These are phyloP conservation scores for Coniochaeta prunicola DNA, from an alignment of 2,329 filamentous ascomycete genomes.

Conservation along the genomic window DNA sequence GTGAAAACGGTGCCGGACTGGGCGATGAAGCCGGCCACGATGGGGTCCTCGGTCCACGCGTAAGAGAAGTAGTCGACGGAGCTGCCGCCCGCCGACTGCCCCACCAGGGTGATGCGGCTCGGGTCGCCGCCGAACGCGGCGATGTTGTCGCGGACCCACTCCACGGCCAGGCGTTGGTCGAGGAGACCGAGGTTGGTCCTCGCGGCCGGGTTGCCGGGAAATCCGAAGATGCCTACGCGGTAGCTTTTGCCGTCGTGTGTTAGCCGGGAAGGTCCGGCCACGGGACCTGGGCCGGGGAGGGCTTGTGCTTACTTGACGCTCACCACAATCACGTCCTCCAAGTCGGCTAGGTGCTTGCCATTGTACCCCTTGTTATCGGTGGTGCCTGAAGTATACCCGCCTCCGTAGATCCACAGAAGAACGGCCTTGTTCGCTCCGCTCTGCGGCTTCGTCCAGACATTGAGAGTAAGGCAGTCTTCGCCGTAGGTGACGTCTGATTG, in stretches of 20 bases:
- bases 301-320: conserved; percentile 27
- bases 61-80: conserved; percentile 38
- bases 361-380: conserved; percentile 30
- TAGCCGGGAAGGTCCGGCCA: neutral
- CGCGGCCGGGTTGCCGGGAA: conserved; percentile 22
- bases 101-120: conserved; percentile 29
- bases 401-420: conserved; percentile 29
- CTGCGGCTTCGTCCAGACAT: conserved; percentile 28
- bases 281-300: neutral
- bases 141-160: conserved; percentile 41
- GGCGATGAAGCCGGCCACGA: conserved; percentile 35
- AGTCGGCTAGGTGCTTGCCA: conserved; percentile 32
- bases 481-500: neutral
- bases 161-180: conserved; percentile 41
- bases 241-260: conserved; percentile 17
- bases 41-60: conserved; percentile 38
- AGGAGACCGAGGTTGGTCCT: conserved; percentile 35
- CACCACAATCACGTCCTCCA: conserved; percentile 36
- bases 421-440: conserved; percentile 23
- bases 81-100: conserved; percentile 36
- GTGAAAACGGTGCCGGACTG: conserved; percentile 37
- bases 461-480: conserved; percentile 31
- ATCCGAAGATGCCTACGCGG: conserved; percentile 33
- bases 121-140: conserved; percentile 37
- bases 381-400: conserved; percentile 18